These are phyloP conservation scores for Teunomyces lycoperdinae DNA, from an alignment of 805 yeast genomes.

Conservation along the genomic window DNA sequence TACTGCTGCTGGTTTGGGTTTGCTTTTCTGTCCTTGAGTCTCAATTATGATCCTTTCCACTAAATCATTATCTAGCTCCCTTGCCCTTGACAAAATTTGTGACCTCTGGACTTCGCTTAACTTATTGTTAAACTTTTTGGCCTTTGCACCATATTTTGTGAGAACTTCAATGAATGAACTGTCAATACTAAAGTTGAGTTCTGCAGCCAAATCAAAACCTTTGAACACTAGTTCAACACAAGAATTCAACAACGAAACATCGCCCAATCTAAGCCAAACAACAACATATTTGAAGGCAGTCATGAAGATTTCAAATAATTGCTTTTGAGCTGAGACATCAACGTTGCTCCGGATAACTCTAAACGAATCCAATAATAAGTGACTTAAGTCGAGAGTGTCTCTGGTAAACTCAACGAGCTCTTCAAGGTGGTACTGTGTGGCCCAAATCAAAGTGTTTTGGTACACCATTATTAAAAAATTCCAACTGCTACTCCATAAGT, in stretches of 20 bases:
- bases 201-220: conserved; percentile 63
- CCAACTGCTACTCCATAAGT: conserved; percentile 77
- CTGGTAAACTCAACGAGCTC: conserved; percentile 78
- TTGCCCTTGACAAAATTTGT: conserved; percentile 61
- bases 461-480: conserved; percentile 65
- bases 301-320: conserved; percentile 52
- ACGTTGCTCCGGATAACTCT: conserved; percentile 31
- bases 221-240: conserved; percentile 70
- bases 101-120: conserved; percentile 63
- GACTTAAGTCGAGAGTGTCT: conserved; percentile 79
- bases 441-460: conserved; percentile 72
- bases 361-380: conserved; percentile 62
- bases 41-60: conserved; percentile 48
- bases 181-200: conserved; percentile 50
- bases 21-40: conserved; percentile 9
- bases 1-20: conserved; percentile 5
- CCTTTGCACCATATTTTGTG: conserved; percentile 62
- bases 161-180: conserved; percentile 52
- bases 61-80: conserved; percentile 48
- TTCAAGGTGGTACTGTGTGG: conserved; percentile 52
- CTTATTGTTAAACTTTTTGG: conserved; percentile 67
- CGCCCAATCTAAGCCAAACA: conserved; percentile 82
- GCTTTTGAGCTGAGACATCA: not conserved
- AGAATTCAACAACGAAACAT: conserved; percentile 63
- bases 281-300: conserved; percentile 66